A percentile compares a stretch with the other conserved stretches of the same genome.
These are phyloP conservation scores for Teunomyces funiuensis DNA, from an alignment of 805 yeast species.

Conservation along the genomic window DNA sequence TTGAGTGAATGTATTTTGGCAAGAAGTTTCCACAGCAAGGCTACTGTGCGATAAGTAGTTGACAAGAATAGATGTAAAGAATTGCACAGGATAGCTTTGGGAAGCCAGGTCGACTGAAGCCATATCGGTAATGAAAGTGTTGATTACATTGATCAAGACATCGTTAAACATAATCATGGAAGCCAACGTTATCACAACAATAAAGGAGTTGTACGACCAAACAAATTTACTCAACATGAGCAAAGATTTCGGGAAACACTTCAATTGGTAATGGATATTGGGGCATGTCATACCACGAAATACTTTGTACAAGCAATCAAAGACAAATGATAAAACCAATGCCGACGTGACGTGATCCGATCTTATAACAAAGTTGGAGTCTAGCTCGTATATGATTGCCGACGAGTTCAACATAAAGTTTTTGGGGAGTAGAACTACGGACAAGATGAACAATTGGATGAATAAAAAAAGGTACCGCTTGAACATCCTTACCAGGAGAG, in stretches of 20 bases:
- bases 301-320: conserved; percentile 13
- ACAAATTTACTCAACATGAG: conserved; percentile 17
- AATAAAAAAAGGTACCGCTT: conserved; percentile 4
- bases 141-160: conserved; percentile 18
- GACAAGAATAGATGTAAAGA: conserved; percentile 19
- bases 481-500: not conserved
- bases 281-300: conserved; percentile 10
- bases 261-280: conserved; percentile 13
- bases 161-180: conserved; percentile 20
- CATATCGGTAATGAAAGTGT: conserved; percentile 5
- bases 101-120: not conserved
- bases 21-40: conserved; percentile 6
- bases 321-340: conserved; percentile 13
- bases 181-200: conserved; percentile 13
- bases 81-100: conserved; percentile 8
- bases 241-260: conserved; percentile 16
- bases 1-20: conserved; percentile 1
- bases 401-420: conserved; percentile 22
- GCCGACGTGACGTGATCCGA: conserved; percentile 28
- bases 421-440: conserved; percentile 12
- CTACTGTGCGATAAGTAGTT: conserved; percentile 16
- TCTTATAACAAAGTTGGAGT: conserved; percentile 13
- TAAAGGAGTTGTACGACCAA: conserved; percentile 22
- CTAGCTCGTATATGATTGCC: conserved; percentile 12
- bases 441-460: not conserved